A percentile compares a stretch with the other conserved stretches of the same genome.
phyloP scores from a whole-genome alignment of 495 filamentous ascomycete species.

The Bryoglossum gracile region DNA sequence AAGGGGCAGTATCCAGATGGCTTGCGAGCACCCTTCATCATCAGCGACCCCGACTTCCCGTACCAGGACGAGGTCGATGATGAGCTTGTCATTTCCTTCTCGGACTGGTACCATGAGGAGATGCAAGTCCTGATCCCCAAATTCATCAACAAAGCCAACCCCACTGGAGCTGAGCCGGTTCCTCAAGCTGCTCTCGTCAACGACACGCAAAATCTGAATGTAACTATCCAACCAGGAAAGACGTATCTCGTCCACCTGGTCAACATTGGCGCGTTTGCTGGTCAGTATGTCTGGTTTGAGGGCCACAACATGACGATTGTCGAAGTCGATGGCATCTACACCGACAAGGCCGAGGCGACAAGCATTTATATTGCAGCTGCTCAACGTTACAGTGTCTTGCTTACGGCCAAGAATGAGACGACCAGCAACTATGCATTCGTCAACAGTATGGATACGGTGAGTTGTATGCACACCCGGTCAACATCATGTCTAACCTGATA shows the following conservation, averaged over 20 bases:
- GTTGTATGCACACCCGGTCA: conserved; percentile 32
- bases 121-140: conserved; percentile 46
- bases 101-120: conserved; percentile 40
- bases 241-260: conserved; percentile 75
- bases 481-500: neutral
- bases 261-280: conserved; percentile 66
- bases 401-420: conserved; percentile 59
- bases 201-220: conserved; percentile 41
- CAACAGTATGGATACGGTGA: conserved; percentile 51
- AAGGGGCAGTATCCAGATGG: conserved; percentile 58
- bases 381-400: conserved; percentile 61
- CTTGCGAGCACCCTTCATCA: conserved; percentile 52
- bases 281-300: conserved; percentile 67
- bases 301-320: conserved; percentile 55
- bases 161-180: conserved; percentile 56
- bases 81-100: conserved; percentile 49
- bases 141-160: conserved; percentile 53
- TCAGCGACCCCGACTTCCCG: conserved; percentile 50
- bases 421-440: conserved; percentile 60
- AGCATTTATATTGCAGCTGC: conserved; percentile 62
- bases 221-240: conserved; percentile 58
- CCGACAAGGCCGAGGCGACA: conserved; percentile 48
- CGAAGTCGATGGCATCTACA: conserved; percentile 49
- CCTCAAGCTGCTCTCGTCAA: conserved; percentile 43
- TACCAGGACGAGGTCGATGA: conserved; percentile 49